phyloP scores from a whole-genome alignment of 148 eudicot species.

The Rhododendron mucronatum region DNA sequence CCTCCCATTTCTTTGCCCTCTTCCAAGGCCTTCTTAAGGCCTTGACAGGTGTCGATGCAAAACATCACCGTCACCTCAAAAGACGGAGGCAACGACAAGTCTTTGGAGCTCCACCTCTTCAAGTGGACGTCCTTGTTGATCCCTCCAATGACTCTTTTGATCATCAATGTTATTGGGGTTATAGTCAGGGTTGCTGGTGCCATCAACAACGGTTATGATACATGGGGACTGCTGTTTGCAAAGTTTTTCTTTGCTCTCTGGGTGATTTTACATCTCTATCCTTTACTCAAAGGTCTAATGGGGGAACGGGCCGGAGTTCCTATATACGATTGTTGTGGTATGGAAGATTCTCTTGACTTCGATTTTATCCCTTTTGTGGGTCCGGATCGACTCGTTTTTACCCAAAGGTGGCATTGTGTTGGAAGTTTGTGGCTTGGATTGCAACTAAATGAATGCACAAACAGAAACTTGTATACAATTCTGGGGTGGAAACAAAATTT shows the following conservation, averaged over 20 bases:
- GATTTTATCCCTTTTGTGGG: slow-evolving; percentile 88
- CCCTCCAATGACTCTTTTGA: slow-evolving; percentile 69
- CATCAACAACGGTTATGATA: slow-evolving; percentile 79
- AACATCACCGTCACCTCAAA: slow-evolving; percentile 65
- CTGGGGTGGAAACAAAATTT: too few species aligned
- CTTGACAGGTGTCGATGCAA: slow-evolving; percentile 56
- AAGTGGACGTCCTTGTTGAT: slow-evolving; percentile 88
- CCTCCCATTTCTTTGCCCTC: slow-evolving; percentile 64
- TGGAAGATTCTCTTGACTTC: slow-evolving; percentile 93
- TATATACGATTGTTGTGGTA: slow-evolving; percentile 58
- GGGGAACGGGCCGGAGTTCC: slow-evolving; percentile 68
- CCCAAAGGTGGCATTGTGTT: slow-evolving; percentile 63
- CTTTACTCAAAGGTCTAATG: slow-evolving; percentile 93
- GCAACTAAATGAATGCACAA: too few species aligned
- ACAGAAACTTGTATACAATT: too few species aligned
- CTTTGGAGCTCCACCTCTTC: slow-evolving; percentile 84
- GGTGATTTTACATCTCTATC: slow-evolving; percentile 94
- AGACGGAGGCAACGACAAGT: slow-evolving; percentile 82
- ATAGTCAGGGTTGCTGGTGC: slow-evolving; percentile 79
- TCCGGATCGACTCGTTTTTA: slow-evolving; percentile 76
- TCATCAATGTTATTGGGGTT: slow-evolving; percentile 80
- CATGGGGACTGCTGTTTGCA: slow-evolving; percentile 92
- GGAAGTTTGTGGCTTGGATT: slow-evolving; percentile 92
- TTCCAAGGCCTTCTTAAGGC: slow-evolving; percentile 71
- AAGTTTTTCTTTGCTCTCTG: slow-evolving; percentile 77